A percentile compares a stretch with the other conserved stretches of the same genome.
Conservation (phyloP, 805 yeast species). For the Priceomyces carsonii region DNA sequence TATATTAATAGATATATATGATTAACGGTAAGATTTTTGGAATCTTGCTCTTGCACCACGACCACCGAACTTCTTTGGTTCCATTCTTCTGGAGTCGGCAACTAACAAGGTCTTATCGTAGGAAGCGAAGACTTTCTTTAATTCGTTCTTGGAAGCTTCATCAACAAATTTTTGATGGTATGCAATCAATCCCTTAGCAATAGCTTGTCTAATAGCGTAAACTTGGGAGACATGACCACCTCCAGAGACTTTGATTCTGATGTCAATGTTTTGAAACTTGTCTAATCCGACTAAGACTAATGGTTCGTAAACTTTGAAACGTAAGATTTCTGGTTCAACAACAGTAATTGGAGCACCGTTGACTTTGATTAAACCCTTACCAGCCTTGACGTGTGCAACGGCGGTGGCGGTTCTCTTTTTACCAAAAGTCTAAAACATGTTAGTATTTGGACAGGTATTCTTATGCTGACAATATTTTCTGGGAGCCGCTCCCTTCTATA, state of each 20-base stretch:
- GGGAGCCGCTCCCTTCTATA: too few relatives aligned
- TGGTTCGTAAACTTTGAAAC: constrained; percentile 99
- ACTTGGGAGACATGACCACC: constrained; percentile 99
- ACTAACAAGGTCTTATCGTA: constrained; percentile 99
- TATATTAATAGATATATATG: constrained; percentile 7
- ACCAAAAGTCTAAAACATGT: constrained; percentile 85
- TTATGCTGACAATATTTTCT: too few relatives aligned
- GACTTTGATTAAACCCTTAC: constrained; percentile 98
- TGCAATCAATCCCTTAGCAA: constrained; percentile 99
- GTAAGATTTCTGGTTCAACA: constrained; percentile 97
- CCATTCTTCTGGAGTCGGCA: constrained; percentile 99
- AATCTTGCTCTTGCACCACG: constrained; percentile 99
- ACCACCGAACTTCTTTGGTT: constrained; percentile 99
- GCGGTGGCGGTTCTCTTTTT: constrained; percentile 99
- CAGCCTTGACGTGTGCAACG: constrained; percentile 99
- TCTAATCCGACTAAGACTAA: constrained; percentile 96
- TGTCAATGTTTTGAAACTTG: constrained; percentile 97
- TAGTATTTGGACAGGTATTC: constrained; percentile 11
- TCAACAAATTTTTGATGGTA: constrained; percentile 99
- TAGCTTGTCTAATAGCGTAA: constrained; percentile 99
- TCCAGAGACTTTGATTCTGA: constrained; percentile 99
- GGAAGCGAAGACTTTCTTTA: constrained; percentile 94
- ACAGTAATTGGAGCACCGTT: constrained; percentile 99
- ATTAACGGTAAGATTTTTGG: constrained; percentile 99
- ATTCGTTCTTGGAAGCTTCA: constrained; percentile 99